A percentile compares a stretch with the other conserved stretches of the same genome.
Conservation (phyloP, 1,284 basidiomycete species). For the Hemileia vastatrix region DNA sequence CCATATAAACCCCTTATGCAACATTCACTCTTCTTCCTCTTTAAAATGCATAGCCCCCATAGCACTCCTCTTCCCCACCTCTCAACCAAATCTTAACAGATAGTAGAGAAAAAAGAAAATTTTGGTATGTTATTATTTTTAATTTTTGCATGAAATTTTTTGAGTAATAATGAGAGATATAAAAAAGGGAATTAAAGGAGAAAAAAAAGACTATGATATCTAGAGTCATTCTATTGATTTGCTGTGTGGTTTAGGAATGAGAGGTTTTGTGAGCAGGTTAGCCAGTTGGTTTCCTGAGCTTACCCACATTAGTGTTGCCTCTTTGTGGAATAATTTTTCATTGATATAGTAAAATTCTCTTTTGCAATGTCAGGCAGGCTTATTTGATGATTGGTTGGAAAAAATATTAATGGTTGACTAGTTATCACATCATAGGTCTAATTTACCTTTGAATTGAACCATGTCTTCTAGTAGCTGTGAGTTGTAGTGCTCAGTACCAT, state of each 20-base stretch:
- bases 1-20: no score
- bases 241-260: not conserved
- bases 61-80: no score
- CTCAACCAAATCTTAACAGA: no score
- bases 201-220: no score
- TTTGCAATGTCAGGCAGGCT: not conserved
- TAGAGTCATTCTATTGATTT: not conserved
- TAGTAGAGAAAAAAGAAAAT: no score
- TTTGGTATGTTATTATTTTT: no score
- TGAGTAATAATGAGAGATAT: no score
- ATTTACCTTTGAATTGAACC: not conserved
- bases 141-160: no score
- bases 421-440: not conserved
- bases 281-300: not conserved
- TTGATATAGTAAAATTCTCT: constrained; percentile 5
- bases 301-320: not conserved
- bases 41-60: no score
- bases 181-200: no score
- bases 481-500: no score
- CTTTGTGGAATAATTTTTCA: not conserved
- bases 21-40: no score
- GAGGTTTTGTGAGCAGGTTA: constrained; percentile 1
- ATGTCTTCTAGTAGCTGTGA: not conserved
- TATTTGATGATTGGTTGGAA: not conserved
- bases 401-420: not conserved